These are phyloP conservation scores for Colletotrichum scovillei DNA, from an alignment of 2,329 filamentous ascomycete genomes.

Conservation along the genomic window DNA sequence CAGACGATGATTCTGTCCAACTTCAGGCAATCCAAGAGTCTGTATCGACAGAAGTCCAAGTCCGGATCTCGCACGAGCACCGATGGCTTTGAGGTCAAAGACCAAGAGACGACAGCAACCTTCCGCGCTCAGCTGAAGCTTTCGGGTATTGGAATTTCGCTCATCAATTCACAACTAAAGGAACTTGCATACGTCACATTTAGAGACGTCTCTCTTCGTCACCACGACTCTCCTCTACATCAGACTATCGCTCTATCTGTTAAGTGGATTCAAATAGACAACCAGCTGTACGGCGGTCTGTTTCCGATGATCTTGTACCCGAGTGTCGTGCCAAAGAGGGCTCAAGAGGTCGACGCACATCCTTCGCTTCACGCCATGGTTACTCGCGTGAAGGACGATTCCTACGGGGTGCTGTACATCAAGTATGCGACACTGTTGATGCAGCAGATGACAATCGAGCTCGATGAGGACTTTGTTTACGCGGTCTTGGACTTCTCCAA, in stretches of 20 bases:
- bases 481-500: conserved; percentile 95
- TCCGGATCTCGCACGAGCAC: conserved; percentile 62
- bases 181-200: conserved; percentile 95
- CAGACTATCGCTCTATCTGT: conserved; percentile 91
- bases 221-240: conserved; percentile 91
- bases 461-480: conserved; percentile 98
- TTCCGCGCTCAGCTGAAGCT: conserved; percentile 91
- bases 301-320: conserved; percentile 98
- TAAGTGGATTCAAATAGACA: conserved; percentile 99
- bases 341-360: conserved; percentile 95
- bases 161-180: conserved; percentile 91
- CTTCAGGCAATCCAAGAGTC: conserved; percentile 90
- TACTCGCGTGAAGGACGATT: conserved; percentile 96
- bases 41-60: conserved; percentile 76
- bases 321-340: conserved; percentile 96
- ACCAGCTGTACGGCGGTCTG: conserved; percentile 96
- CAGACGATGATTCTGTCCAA: conserved; percentile 95
- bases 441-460: conserved; percentile 97
- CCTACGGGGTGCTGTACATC: conserved; percentile 97
- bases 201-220: conserved; percentile 89
- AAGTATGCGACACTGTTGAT: conserved; percentile 95
- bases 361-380: conserved; percentile 93
- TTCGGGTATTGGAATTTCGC: conserved; percentile 90
- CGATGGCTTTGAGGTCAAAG: conserved; percentile 92
- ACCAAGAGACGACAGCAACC: conserved; percentile 86